Evolutionary conservation across 805 yeast species (phyloP), one percentile per base, ranked within the genome.

Genomic region (Pichia insulana): DNA sequence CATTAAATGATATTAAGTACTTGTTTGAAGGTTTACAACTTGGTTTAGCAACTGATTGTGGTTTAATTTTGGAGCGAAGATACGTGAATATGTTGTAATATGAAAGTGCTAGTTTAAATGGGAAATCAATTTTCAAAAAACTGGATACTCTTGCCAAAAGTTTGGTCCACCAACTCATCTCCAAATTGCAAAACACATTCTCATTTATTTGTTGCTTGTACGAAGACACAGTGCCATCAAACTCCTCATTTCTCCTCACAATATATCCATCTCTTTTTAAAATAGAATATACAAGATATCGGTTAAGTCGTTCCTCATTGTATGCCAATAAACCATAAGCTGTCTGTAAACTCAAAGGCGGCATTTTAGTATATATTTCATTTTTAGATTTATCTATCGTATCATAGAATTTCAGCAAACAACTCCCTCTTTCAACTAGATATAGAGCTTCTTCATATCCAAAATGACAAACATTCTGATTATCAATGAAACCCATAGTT

Each of bases 201-300:
- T 37, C 26, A 41, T 30, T 3, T 41, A 18, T 5, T 39, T 19
- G 8, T 31, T 42, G 12, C 30, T 34, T 15, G 6, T 8, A 30
- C 6, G 11, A 16, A 9, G 41, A 28, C 2, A 40, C 34, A 20
- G 16, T 26, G 22, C 43, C 46, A 15, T 39, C 36, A 20, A 44
- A 50, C 18, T 48, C 46, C 15, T 39, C 35, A 39, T 51, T 48
- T 38, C 68, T 51, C 43, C 65, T 56, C 1, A 85, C 83, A 17
- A 83, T 70, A 55, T 81, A 89, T 0, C 97, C 97, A 40, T 78
- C 70, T 55, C 95, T 72, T 52, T 82, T 83, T 52, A 89, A 64
- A 44, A 83, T 71, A 0, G 89, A 71, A 61, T 80, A 90, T 0
- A 83, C 88, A 35, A 75, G 76, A 49, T 78, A 80, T 39, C 65